phyloP scores from a whole-genome alignment of 352 stramenopile genomes.

The Globisporangium ultimum region DNA sequence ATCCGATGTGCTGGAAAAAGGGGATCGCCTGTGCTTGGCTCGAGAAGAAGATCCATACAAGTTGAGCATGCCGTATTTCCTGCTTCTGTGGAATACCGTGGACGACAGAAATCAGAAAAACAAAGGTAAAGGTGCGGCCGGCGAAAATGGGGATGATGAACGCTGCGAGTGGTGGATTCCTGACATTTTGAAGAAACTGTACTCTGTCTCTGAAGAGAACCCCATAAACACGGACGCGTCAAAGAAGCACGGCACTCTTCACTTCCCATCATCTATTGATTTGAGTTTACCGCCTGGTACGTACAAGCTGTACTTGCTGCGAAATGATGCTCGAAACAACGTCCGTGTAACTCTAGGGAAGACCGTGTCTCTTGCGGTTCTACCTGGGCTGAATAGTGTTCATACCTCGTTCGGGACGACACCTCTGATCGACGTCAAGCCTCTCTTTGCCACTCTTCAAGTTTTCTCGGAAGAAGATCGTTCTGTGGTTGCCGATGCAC shows the following conservation, averaged over 20 bases:
- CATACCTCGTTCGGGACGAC: constrained; percentile 59
- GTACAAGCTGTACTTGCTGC: constrained; percentile 43
- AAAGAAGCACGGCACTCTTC: constrained; percentile 14
- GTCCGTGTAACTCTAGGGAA: constrained; percentile 26
- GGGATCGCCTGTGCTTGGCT: constrained; percentile 40
- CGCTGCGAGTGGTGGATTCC: constrained; percentile 42
- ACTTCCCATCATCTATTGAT: constrained; percentile 36
- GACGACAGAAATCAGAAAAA: constrained; percentile 5
- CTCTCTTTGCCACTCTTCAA: constrained; percentile 31
- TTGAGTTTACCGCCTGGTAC: constrained; percentile 41
- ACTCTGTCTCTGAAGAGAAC: constrained; percentile 17
- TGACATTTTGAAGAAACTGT: constrained; percentile 22
- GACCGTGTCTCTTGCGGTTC: constrained; percentile 27
- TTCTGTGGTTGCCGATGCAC: constrained; percentile 11
- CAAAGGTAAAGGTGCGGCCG: not conserved
- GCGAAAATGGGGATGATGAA: constrained; percentile 2
- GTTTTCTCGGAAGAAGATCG: constrained; percentile 27
- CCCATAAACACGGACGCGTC: constrained; percentile 21
- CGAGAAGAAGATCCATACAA: constrained; percentile 40
- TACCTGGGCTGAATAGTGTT: constrained; percentile 46
- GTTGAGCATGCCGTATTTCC: constrained; percentile 37
- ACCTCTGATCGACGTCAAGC: constrained; percentile 50
- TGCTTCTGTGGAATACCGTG: constrained; percentile 32
- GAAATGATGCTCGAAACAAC: constrained; percentile 26
- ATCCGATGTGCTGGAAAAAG: constrained; percentile 16